These are phyloP conservation scores for Hypoxylon intermedium DNA, from an alignment of 495 filamentous ascomycete species.

Conservation along the genomic window DNA sequence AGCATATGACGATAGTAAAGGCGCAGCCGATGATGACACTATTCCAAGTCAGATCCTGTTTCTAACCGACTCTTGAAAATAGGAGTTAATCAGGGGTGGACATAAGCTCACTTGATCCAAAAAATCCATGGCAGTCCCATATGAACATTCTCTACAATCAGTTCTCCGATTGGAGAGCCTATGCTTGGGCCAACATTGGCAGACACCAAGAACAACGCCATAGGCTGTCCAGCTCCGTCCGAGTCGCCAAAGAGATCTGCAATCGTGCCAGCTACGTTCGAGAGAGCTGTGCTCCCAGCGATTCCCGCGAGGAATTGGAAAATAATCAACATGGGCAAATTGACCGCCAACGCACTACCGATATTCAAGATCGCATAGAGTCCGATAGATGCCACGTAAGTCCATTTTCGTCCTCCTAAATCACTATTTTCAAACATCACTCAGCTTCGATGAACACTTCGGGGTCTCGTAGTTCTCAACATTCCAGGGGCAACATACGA, in stretches of 20 bases:
- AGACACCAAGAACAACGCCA: constrained; percentile 48
- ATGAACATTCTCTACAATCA: constrained; percentile 41
- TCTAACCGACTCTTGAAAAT: neutral
- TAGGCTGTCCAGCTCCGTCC: constrained; percentile 47
- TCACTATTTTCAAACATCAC: constrained; percentile 33
- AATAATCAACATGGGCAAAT: constrained; percentile 49
- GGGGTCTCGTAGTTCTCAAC: neutral
- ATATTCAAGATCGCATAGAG: constrained; percentile 46
- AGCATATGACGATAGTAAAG: constrained; percentile 42
- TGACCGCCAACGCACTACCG: constrained; percentile 44
- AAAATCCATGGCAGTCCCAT: constrained; percentile 49
- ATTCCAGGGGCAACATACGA: constrained; percentile 26
- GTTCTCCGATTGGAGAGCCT: constrained; percentile 45
- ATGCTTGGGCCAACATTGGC: constrained; percentile 47
- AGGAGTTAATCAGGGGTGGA: neutral
- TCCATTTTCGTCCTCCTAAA: constrained; percentile 50
- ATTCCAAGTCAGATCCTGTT: constrained; percentile 3
- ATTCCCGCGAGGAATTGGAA: constrained; percentile 49
- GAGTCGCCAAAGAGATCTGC: constrained; percentile 47
- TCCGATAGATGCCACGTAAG: constrained; percentile 45
- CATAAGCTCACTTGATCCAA: constrained; percentile 42
- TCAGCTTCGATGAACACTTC: constrained; percentile 12
- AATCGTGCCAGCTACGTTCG: constrained; percentile 50
- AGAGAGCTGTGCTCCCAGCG: constrained; percentile 47
- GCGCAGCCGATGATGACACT: constrained; percentile 43